These are phyloP conservation scores for Colletotrichum coccodes DNA, from an alignment of 2,329 filamentous ascomycete genomes.

Conservation along the genomic window DNA sequence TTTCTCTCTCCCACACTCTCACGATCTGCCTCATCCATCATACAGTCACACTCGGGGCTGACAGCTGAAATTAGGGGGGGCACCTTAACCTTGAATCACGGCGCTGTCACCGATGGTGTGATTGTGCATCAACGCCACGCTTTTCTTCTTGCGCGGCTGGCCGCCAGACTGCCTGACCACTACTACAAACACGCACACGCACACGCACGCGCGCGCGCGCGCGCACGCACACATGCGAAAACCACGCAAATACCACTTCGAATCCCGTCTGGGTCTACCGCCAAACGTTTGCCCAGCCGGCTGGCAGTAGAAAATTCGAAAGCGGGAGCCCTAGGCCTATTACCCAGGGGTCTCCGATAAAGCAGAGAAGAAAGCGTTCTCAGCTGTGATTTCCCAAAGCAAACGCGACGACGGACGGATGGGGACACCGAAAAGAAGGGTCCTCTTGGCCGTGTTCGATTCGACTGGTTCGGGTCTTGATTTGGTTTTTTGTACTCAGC, in stretches of 20 bases:
- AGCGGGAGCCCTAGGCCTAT: background rate
- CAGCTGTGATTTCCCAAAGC: constrained; percentile 12
- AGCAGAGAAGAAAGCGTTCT: constrained; percentile 20
- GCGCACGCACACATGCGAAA: background rate
- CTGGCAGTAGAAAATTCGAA: background rate
- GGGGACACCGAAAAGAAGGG: constrained; percentile 25
- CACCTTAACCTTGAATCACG: background rate
- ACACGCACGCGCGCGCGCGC: background rate
- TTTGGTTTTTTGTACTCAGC: background rate
- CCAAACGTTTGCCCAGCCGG: constrained; percentile 9
- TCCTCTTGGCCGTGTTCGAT: constrained; percentile 13
- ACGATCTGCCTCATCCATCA: constrained; percentile 14
- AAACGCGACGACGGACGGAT: background rate
- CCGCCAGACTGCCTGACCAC: background rate
- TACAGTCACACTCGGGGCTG: background rate
- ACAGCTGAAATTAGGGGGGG: background rate
- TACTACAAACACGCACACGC: background rate
- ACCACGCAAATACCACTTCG: background rate
- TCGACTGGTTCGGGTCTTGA: background rate
- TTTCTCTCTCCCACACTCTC: constrained; percentile 1
- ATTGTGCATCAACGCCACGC: constrained; percentile 23
- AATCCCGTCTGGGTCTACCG: background rate
- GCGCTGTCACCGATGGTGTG: constrained; percentile 19
- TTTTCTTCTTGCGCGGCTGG: constrained; percentile 16
- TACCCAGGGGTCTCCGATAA: constrained; percentile 3